phyloP scores from a whole-genome alignment of 192 early-diverging fungal species.

The Backusella liffmaniae region DNA sequence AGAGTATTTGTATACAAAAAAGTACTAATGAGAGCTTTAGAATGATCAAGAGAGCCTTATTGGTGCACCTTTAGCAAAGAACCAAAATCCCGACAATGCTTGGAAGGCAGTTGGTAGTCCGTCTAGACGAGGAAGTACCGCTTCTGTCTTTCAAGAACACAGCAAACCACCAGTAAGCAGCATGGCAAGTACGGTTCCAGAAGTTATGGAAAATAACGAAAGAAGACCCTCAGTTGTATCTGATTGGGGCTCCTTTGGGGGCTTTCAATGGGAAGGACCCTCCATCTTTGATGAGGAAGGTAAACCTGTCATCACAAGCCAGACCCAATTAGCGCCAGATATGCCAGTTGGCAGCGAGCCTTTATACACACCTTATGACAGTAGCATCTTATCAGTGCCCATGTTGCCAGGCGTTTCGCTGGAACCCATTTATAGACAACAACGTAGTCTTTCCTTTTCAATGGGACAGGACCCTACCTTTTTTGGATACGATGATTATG shows the following conservation, averaged over 20 bases:
- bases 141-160: conserved; percentile 4
- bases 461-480: conserved; percentile 50
- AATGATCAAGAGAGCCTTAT: neutral
- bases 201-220: conserved; percentile 1
- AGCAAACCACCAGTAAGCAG: neutral
- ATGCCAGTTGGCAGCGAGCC: neutral
- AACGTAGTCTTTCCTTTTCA: conserved; percentile 63
- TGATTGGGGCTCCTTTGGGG: conserved; percentile 51
- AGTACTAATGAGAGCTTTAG: neutral
- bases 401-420: conserved; percentile 43
- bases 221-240: neutral
- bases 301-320: conserved; percentile 21
- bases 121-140: conserved; percentile 27
- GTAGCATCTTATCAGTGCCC: conserved; percentile 38
- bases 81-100: conserved; percentile 16
- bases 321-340: conserved; percentile 21
- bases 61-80: conserved; percentile 7
- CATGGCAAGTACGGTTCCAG: neutral
- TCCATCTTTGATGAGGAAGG: conserved; percentile 43
- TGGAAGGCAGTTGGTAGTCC: conserved; percentile 40
- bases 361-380: conserved; percentile 11
- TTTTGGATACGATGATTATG: conserved; percentile 45
- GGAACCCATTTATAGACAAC: conserved; percentile 53
- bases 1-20: too few species aligned
- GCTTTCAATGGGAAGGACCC: conserved; percentile 49